Base-by-base conservation (phyloP, 148 eudicot species). In the Salicornia ramosissima region DNA sequence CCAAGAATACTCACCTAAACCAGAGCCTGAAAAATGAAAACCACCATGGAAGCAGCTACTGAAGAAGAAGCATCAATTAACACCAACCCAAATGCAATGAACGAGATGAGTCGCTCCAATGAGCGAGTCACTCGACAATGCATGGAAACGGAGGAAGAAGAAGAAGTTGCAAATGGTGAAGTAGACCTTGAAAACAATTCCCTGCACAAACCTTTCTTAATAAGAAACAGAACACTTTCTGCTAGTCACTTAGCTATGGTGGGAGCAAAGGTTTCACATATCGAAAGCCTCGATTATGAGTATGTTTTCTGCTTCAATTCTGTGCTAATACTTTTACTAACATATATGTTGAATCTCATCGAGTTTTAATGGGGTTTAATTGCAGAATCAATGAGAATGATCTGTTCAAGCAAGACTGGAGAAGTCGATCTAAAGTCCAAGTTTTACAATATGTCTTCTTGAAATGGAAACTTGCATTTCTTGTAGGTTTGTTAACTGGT, bases 211-310 rank as follows among this genome's bases (percentile, higher is more conserved):
- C 87, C 90, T 57, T 84, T 90, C 21, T 81, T 90, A 30, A 84
- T 81, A 73, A 83, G 87, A 64, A 80, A 75, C 71, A 62, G 79
- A 62, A 90, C 90, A 57, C 87, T 90, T 47, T 86, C 97, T 46
- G 82, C 94, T 19, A 81, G 75, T 31, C 90, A 83, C 28, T 72
- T 88, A 0, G 97, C 97, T 68, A 82, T 88, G 75, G 91, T 91
- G 53, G 97, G 97, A 58, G 82, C 90, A 45, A 90, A 86, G 79
- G 97, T 91, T 78, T 86, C 93, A 43, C 77, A 82, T 67, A 88
- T 88, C 16, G 93, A 88, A 79, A 88, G 93, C 84, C 82, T 90
- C 39, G 89, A 90, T 50, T 90, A 90, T 33, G 97, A 90, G 97
- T 91, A 91, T 30, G 55, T 43, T 25, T n/a, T 64, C 51, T 11